These are phyloP conservation scores for Penicillium desertorum DNA, from an alignment of 495 filamentous ascomycete genomes.

Conservation along the genomic window DNA sequence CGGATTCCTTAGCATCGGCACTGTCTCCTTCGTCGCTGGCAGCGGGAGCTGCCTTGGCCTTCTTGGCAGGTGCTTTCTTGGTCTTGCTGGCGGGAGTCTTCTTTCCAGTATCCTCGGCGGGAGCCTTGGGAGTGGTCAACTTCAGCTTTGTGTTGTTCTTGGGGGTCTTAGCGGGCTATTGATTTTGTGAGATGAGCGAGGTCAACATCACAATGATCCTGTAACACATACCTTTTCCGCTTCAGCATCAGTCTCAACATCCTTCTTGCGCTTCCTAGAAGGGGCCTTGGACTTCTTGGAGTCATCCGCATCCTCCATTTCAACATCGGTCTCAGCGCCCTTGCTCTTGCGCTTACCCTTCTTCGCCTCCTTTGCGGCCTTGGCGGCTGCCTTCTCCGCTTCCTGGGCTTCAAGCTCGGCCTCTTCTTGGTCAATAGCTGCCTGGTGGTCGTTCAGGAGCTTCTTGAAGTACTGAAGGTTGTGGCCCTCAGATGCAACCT, in stretches of 20 bases:
- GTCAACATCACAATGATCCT: not conserved
- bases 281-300: conserved; percentile 51
- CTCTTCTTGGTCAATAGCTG: conserved; percentile 59
- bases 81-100: conserved; percentile 59
- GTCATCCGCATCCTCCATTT: conserved; percentile 69
- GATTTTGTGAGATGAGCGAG: conserved; percentile 5
- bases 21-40: conserved; percentile 47
- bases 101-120: conserved; percentile 42
- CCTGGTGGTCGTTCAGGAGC: conserved; percentile 60
- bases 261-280: conserved; percentile 69
- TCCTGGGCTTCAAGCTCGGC: conserved; percentile 59
- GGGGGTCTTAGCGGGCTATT: conserved; percentile 56
- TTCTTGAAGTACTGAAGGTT: conserved; percentile 74
- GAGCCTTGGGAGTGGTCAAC: conserved; percentile 53
- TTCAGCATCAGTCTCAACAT: conserved; percentile 63
- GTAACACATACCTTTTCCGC: conserved; percentile 58
- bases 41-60: conserved; percentile 44
- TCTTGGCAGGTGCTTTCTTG: conserved; percentile 50
- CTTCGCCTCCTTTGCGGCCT: conserved; percentile 57
- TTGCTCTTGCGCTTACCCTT: conserved; percentile 66
- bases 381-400: conserved; percentile 58
- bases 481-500: conserved; percentile 68
- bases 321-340: conserved; percentile 64
- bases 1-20: conserved; percentile 49
- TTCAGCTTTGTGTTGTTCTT: conserved; percentile 58